Base-by-base conservation (phyloP, 2,329 filamentous ascomycete species). In the Sarocladiaceae sp. region DNA sequence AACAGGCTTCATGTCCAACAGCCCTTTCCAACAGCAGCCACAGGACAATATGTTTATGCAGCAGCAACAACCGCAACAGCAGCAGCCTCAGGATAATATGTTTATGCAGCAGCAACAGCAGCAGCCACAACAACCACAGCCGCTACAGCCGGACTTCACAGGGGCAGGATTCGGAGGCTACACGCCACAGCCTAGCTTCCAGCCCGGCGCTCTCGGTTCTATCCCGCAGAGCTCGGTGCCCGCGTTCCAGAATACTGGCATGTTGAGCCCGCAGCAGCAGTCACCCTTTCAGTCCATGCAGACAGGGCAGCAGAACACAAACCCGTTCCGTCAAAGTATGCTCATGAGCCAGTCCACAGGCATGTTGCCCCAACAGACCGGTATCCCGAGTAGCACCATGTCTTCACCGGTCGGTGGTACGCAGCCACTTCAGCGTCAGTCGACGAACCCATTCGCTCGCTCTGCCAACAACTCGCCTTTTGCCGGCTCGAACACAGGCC, bases 241-340 rank as follows among this genome's bases (percentile, higher is more conserved):
- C 6, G 66, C 59, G 42, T 80, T 78, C 61, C 67, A 75, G 57
- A 68, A 46, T 18, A 51, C 51, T 19, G 46, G 44, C 6, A 47
- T 55, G 16, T 46, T 52, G 10, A 46, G 41, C n/a, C 50, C 51
- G 35, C 27, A 41, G 16, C 47, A 46, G 43, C 47, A 45, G 19
- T 52, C 24, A 51, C 52, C 15, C 51, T 53, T 70, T 60, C 58
- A 68, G 48, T 64, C 57, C 42, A 57, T 72, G 50, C 64, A 69
- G 63, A 56, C 69, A 63, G 74, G 73, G 58, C 78, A 82, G 55
- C 53, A 54, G 11, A 81, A 72, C 18, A 95, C 89, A 6, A 98
- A 98, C 59, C 93, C 93, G 0, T 98, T 98, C 77, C 78, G 93
- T 33, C 85, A 89, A 58, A 96, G 91, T 1, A 91, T 91, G 82